phyloP scores from a whole-genome alignment of 257 asterid genomes.

The Nemophila menziesii region DNA sequence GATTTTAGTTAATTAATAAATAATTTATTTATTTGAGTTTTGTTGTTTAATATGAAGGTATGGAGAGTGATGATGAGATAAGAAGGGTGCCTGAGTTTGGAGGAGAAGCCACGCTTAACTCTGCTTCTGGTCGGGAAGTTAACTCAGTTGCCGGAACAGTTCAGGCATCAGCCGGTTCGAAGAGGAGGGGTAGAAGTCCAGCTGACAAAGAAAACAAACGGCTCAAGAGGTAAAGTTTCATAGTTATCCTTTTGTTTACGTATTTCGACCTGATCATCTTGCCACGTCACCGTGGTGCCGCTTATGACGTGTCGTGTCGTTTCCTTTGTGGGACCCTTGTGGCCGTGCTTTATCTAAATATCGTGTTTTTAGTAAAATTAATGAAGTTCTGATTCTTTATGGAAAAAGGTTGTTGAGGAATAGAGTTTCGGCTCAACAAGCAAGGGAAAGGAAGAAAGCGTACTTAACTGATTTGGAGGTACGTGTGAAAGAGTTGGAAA shows the following conservation, averaged over 20 bases:
- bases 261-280: conserved; percentile 15
- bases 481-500: conserved; percentile 78
- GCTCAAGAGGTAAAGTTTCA: conserved; percentile 53
- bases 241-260: neutral
- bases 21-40: neutral
- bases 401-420: conserved; percentile 78
- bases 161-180: conserved; percentile 56
- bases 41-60: conserved; percentile 31
- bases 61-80: conserved; percentile 98
- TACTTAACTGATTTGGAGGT: conserved; percentile 81
- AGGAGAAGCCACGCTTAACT: conserved; percentile 45
- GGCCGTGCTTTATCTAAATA: neutral
- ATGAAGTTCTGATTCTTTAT: conserved; percentile 4
- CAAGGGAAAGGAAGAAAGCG: conserved; percentile 99
- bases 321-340: too few relatives aligned
- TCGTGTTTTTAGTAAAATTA: neutral
- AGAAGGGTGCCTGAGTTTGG: conserved; percentile 97
- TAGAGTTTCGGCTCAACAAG: conserved; percentile 98
- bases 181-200: conserved; percentile 79
- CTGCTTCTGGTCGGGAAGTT: conserved; percentile 51
- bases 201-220: conserved; percentile 95
- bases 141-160: conserved; percentile 34
- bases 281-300: conserved; percentile 16
- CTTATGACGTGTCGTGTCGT: conserved; percentile 5
- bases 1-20: neutral